Conservation (phyloP, 495 filamentous ascomycete genomes). For the Podospora anserina region DNA sequence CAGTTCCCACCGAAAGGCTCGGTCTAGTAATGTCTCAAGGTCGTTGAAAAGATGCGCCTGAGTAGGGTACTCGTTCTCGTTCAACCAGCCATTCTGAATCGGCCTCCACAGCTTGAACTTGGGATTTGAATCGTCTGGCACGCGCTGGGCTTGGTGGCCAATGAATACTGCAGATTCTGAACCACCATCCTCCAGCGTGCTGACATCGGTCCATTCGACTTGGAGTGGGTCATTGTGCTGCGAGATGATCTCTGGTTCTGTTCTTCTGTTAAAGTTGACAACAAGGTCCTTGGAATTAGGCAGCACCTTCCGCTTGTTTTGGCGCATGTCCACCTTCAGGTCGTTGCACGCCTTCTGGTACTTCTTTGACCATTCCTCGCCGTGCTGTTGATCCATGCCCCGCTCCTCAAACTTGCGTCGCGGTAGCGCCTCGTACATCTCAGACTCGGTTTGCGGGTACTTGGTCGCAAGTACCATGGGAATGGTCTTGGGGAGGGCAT, state of each 20-base stretch:
- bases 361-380: conserved; percentile 75
- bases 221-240: conserved; percentile 91
- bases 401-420: conserved; percentile 76
- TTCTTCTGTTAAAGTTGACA: conserved; percentile 83
- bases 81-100: conserved; percentile 78
- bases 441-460: conserved; percentile 70
- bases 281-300: conserved; percentile 95
- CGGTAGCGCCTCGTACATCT: conserved; percentile 81
- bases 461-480: conserved; percentile 89
- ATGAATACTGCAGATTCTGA: conserved; percentile 68
- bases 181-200: conserved; percentile 47
- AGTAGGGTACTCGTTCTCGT: conserved; percentile 81
- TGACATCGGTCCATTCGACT: conserved; percentile 93
- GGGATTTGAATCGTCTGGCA: conserved; percentile 85
- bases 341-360: conserved; percentile 80
- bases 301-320: conserved; percentile 85
- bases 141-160: conserved; percentile 75
- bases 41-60: conserved; percentile 77
- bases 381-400: conserved; percentile 76
- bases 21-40: conserved; percentile 79
- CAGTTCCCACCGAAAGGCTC: conserved; percentile 78
- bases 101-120: conserved; percentile 92
- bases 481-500: conserved; percentile 88
- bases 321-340: conserved; percentile 82
- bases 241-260: conserved; percentile 75